A percentile compares a stretch with the other conserved stretches of the same genome.
Conservation (phyloP, 352 stramenopile species). For the Globisporangium cylindrosporum region DNA sequence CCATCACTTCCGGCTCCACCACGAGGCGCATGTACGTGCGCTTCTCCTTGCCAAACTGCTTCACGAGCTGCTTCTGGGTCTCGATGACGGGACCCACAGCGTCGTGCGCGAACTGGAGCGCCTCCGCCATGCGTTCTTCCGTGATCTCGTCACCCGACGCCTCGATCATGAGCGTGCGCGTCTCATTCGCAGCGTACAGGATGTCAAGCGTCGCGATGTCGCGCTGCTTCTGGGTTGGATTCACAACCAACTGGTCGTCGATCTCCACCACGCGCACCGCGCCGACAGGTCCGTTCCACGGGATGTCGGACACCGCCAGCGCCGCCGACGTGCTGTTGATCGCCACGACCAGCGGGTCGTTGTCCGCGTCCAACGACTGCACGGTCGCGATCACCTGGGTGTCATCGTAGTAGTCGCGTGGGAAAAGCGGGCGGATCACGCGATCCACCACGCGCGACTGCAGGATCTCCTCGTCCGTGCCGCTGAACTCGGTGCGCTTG, state of each 20-base stretch:
- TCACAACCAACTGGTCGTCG: constrained; percentile 89
- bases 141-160: constrained; percentile 72
- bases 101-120: constrained; percentile 73
- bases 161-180: constrained; percentile 88
- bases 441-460: constrained; percentile 96
- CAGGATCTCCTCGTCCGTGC: constrained; percentile 95
- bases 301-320: constrained; percentile 83
- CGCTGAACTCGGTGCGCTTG: constrained; percentile 85
- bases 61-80: constrained; percentile 54
- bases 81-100: constrained; percentile 56
- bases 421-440: constrained; percentile 94
- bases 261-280: constrained; percentile 86
- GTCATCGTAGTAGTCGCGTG: constrained; percentile 92
- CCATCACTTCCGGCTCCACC: constrained; percentile 48
- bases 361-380: constrained; percentile 81
- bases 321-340: constrained; percentile 88
- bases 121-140: constrained; percentile 71
- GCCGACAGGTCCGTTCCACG: constrained; percentile 87
- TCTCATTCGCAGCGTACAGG: constrained; percentile 79
- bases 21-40: constrained; percentile 48
- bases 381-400: constrained; percentile 93
- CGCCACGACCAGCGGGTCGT: constrained; percentile 86
- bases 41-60: constrained; percentile 64
- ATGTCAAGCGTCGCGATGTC: constrained; percentile 75
- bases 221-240: constrained; percentile 79